Base-by-base conservation (phyloP, 2,329 filamentous ascomycete species). In the Colletotrichum endophyticum region DNA sequence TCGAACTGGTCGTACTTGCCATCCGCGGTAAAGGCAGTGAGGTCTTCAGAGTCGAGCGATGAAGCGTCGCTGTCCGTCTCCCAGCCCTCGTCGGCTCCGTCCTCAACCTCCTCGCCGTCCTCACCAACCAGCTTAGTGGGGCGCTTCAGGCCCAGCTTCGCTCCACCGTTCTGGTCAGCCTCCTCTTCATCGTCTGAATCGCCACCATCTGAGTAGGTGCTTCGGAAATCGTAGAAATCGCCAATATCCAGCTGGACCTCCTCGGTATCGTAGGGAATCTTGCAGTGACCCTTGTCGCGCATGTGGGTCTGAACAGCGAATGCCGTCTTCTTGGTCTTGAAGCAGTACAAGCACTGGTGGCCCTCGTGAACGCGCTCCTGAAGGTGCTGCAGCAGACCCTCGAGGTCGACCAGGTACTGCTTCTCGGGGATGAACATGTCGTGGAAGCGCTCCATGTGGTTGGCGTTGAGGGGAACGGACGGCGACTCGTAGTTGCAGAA, bases 381-480 rank as follows among this genome's bases (percentile, higher is more conserved):
- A 16, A 99, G 89, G 78, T 96, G 93, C 70, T 90, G 89, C 76
- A 99, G 86, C 66, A 99, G 88, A 3, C 96, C 96, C 77, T 98
- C 94, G 5, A 97, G 84, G 81, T 99, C 92, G 6, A 94, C 92
- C 4, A 99, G 87, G 81, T 95, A 99, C 36, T 93, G 88, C 85
- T 93, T 94, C 84, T 99, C 97, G 0, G 97, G 97, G 77, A 99
- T 94, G 85, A 99, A 98, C 92, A 98, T 96, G 87, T 96, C 95
- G 83, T 99, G 97, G 81, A 94, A 93, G 76, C 95, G 94, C 83
- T 94, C 93, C 97, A 99, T 99, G 83, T 99, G 97, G 56, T 92
- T 88, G 39, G 95, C 88, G 82, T 96, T 98, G 36, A 96, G 88
- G n/a, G 92, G 86, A 8, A 95, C 87, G 15, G 92, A 94, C 1